phyloP scores from a whole-genome alignment of 1,139 yeast genomes.

The Yamadazyma spencermartinsiae region DNA sequence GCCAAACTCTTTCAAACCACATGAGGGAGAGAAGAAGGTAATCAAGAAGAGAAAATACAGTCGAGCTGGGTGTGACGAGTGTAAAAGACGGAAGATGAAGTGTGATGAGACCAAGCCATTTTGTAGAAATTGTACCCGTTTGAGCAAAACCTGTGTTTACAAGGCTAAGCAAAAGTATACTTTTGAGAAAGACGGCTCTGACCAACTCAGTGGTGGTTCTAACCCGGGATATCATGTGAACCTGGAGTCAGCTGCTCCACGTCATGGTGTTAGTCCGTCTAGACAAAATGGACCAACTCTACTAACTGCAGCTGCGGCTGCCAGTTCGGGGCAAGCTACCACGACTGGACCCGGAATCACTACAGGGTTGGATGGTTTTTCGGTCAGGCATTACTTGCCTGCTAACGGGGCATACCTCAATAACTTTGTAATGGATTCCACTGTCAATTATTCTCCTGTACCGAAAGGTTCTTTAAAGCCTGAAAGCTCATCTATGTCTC shows the following conservation, averaged over 20 bases:
- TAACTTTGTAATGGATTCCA: slow-evolving; percentile 9
- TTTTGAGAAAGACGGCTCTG: slow-evolving; percentile 14
- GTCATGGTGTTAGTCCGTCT: not conserved
- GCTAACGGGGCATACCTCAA: slow-evolving; percentile 13
- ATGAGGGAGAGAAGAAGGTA: slow-evolving; percentile 3
- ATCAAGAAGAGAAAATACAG: slow-evolving; percentile 51
- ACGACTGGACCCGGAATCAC: no score
- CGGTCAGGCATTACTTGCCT: slow-evolving; percentile 15
- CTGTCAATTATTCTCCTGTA: no score
- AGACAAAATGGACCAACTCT: not conserved
- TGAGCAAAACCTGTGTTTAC: slow-evolving; percentile 51
- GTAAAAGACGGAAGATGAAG: slow-evolving; percentile 62
- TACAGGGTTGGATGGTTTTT: slow-evolving; percentile 1
- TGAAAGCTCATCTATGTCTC: no score
- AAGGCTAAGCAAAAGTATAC: slow-evolving; percentile 32
- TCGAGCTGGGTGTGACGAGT: slow-evolving; percentile 62
- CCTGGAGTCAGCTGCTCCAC: not conserved
- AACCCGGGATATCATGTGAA: not conserved
- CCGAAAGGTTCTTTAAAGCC: no score
- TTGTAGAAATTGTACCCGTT: slow-evolving; percentile 46
- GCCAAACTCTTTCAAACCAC: not conserved
- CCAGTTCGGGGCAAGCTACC: no score
- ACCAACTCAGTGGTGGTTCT: not conserved
- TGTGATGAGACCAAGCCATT: slow-evolving; percentile 37
- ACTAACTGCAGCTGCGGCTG: not conserved